A percentile compares a stretch with the other conserved stretches of the same genome.
phyloP scores from a whole-genome alignment of 495 filamentous ascomycete genomes.

The Talaromyces stipitatus region DNA sequence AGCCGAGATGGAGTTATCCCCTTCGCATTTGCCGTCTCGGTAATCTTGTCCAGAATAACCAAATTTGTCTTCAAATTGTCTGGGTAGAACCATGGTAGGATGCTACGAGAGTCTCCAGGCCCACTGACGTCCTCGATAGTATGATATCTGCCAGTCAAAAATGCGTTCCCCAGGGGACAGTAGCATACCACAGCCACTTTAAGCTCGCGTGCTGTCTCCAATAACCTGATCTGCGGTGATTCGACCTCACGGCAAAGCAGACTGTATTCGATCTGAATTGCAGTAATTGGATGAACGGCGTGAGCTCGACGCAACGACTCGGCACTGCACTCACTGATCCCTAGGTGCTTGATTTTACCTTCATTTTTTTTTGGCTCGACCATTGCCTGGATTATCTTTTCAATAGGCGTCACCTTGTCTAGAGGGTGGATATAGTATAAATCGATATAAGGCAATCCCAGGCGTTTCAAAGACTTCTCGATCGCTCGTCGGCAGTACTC shows the following conservation, averaged over 20 bases:
- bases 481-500: slow-evolving; percentile 45
- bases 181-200: slow-evolving; percentile 56
- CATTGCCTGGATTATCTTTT: slow-evolving; percentile 51
- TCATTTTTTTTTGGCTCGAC: slow-evolving; percentile 36
- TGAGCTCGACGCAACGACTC: slow-evolving; percentile 53
- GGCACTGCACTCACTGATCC: slow-evolving; percentile 47
- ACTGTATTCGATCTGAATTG: slow-evolving; percentile 60
- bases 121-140: slow-evolving; percentile 39
- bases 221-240: slow-evolving; percentile 32
- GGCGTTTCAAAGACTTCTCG: slow-evolving; percentile 40
- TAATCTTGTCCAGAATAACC: slow-evolving; percentile 51
- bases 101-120: slow-evolving; percentile 27
- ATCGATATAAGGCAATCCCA: slow-evolving; percentile 49
- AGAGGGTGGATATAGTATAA: slow-evolving; percentile 50
- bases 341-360: slow-evolving; percentile 51
- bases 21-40: slow-evolving; percentile 56
- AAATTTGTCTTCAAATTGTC: slow-evolving; percentile 58
- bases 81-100: slow-evolving; percentile 37
- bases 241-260: slow-evolving; percentile 56
- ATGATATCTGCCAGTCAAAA: slow-evolving; percentile 41
- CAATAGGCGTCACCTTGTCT: slow-evolving; percentile 43
- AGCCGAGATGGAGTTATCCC: slow-evolving; percentile 60
- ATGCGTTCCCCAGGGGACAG: slow-evolving; percentile 51
- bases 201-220: slow-evolving; percentile 54
- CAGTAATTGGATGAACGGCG: slow-evolving; percentile 51